Conservation (phyloP, 345 rosid genomes). For the Theobroma cacao region DNA sequence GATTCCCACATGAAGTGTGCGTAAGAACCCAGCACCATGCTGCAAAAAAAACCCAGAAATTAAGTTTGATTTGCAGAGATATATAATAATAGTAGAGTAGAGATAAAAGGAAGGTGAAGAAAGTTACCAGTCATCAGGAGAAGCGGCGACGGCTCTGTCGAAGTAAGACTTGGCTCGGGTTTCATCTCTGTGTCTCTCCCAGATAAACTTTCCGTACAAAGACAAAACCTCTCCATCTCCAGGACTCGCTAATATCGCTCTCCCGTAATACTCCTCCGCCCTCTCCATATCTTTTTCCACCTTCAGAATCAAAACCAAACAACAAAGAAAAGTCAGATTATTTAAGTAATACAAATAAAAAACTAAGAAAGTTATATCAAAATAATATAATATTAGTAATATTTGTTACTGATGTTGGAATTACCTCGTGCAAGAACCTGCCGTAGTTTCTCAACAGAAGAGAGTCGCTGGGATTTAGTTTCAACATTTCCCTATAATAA, state of each 20-base stretch:
- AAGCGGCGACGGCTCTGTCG: slow-evolving; percentile 63
- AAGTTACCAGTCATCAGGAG: slow-evolving; percentile 70
- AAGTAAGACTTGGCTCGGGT: slow-evolving; percentile 65
- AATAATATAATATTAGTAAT: too few relatives aligned
- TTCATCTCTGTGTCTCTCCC: slow-evolving; percentile 61
- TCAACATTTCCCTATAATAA: slow-evolving; percentile 61
- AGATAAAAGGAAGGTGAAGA: not conserved
- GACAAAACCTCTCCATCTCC: slow-evolving; percentile 80
- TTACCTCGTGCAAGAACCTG: slow-evolving; percentile 74
- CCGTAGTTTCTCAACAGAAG: slow-evolving; percentile 79
- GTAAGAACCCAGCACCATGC: slow-evolving; percentile 79
- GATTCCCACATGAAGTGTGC: slow-evolving; percentile 91
- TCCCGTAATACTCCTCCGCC: slow-evolving; percentile 77
- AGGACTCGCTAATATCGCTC: slow-evolving; percentile 70
- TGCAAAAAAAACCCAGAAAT: slow-evolving; percentile 17
- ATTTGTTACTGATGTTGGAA: too few relatives aligned
- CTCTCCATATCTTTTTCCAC: slow-evolving; percentile 62
- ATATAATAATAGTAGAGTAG: not conserved
- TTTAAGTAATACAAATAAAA: not conserved
- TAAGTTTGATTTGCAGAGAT: not conserved
- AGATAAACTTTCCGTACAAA: slow-evolving; percentile 71
- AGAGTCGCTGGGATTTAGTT: slow-evolving; percentile 57
- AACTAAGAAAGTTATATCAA: too few relatives aligned
- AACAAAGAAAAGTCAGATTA: not conserved
- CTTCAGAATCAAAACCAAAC: slow-evolving; percentile 19